Evolutionary conservation across 805 yeast species (phyloP).

Genomic region (Spencermartinsiella europaea): DNA sequence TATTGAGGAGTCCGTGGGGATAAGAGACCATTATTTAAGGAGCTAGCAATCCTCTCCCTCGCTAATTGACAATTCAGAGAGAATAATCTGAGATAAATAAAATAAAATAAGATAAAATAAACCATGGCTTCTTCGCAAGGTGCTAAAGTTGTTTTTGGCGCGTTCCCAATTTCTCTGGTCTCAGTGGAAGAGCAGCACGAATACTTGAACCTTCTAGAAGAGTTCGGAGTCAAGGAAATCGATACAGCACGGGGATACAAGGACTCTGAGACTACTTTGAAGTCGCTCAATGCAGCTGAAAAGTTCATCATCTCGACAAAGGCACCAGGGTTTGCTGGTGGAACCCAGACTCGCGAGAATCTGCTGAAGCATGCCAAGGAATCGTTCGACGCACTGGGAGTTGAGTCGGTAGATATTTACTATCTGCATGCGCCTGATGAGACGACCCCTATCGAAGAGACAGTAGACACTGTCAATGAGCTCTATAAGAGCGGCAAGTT

Average conservation of each 20-base stretch:
- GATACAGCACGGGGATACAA: slow-evolving; percentile 28
- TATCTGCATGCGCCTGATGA: slow-evolving; percentile 28
- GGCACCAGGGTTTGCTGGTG: slow-evolving; percentile 17
- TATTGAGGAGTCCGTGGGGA: too few relatives aligned
- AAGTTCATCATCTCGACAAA: slow-evolving; percentile 23
- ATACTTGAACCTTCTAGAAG: slow-evolving; percentile 13
- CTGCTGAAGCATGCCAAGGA: slow-evolving; percentile 16
- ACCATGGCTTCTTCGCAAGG: too few relatives aligned
- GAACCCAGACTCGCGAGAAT: slow-evolving; percentile 16
- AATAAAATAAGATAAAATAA: too few relatives aligned
- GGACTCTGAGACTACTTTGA: slow-evolving; percentile 20
- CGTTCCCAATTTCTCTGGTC: too few relatives aligned
- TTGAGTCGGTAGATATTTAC: slow-evolving; percentile 22
- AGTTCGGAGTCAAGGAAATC: slow-evolving; percentile 21
- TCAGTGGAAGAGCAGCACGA: too few relatives aligned
- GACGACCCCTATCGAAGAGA: slow-evolving; percentile 24
- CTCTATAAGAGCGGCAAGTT: slow-evolving; percentile 25
- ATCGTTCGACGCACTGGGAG: slow-evolving; percentile 16
- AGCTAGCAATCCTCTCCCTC: too few relatives aligned
- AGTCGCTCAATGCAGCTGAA: slow-evolving; percentile 15
- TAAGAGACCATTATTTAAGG: too few relatives aligned
- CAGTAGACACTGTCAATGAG: slow-evolving; percentile 24
- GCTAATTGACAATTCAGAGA: too few relatives aligned
- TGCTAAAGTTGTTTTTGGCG: too few relatives aligned
- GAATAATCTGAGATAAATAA: too few relatives aligned